These are phyloP conservation scores for Vitis hybrid DNA, from an alignment of 177 flowering plant genomes.

Conservation along the genomic window DNA sequence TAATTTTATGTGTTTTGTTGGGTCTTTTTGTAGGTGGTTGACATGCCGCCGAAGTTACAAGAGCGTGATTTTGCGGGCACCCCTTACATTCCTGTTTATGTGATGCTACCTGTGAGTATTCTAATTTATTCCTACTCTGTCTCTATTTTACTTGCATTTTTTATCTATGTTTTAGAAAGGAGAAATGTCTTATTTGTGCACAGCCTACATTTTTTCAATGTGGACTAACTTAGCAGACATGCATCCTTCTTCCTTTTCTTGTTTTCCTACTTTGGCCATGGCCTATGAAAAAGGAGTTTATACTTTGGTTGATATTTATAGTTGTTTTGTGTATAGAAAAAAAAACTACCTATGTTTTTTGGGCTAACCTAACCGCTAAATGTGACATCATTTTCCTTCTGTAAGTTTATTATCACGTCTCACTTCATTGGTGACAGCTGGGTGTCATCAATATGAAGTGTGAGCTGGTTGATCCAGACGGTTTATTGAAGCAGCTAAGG, in stretches of 20 bases:
- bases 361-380: neutral
- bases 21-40: slow-evolving; percentile 36
- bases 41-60: slow-evolving; percentile 35
- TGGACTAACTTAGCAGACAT: neutral
- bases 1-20: slow-evolving; percentile 3
- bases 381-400: neutral
- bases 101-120: slow-evolving; percentile 88
- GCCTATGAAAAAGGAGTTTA: no score
- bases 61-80: slow-evolving; percentile 91
- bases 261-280: neutral
- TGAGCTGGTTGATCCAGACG: slow-evolving; percentile 87
- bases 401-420: slow-evolving; percentile 1
- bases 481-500: slow-evolving; percentile 69
- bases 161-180: neutral
- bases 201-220: neutral
- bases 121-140: slow-evolving; percentile 1
- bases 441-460: slow-evolving; percentile 82
- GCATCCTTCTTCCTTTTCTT: neutral
- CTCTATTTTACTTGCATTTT: neutral
- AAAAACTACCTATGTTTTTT: no score
- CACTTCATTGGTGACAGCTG: slow-evolving; percentile 43
- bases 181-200: neutral
- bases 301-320: neutral
- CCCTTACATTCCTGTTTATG: slow-evolving; percentile 84
- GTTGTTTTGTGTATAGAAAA: neutral